Conservation (phyloP, 495 filamentous ascomycete species). For the Lindgomyces ingoldianus region DNA sequence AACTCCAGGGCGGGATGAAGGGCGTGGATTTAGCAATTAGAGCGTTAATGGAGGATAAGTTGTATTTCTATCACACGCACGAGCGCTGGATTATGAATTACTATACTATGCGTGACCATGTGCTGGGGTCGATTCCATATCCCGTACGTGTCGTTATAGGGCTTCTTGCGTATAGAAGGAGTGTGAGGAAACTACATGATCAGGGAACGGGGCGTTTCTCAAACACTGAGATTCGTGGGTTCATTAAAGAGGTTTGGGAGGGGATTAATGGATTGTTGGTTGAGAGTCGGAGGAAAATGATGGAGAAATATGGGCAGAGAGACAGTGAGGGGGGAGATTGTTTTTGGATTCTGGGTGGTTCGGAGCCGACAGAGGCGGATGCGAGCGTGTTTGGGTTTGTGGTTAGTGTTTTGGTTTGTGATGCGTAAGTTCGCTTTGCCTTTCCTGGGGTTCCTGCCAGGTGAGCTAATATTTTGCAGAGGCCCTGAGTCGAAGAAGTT, state of each 20-base stretch:
- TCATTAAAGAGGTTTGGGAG: conserved; percentile 57
- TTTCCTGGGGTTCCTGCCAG: background rate
- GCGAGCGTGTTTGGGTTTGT: conserved; percentile 60
- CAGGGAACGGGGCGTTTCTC: conserved; percentile 59
- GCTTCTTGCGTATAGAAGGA: conserved; percentile 51
- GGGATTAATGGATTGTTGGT: conserved; percentile 50
- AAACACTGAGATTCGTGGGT: conserved; percentile 50
- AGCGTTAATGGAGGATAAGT: conserved; percentile 62
- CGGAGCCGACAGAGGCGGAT: conserved; percentile 59
- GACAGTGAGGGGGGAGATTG: background rate
- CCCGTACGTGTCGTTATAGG: conserved; percentile 58
- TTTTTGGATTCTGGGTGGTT: conserved; percentile 61
- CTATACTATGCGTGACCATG: conserved; percentile 59
- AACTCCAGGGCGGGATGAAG: conserved; percentile 38
- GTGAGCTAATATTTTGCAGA: background rate
- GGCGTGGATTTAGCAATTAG: conserved; percentile 55
- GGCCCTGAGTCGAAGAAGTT: conserved; percentile 4
- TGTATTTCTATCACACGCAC: conserved; percentile 55
- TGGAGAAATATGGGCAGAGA: background rate
- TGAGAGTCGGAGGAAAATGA: conserved; percentile 43
- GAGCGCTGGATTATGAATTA: conserved; percentile 64
- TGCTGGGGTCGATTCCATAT: conserved; percentile 53
- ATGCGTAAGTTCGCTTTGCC: background rate
- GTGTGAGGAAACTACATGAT: conserved; percentile 49
- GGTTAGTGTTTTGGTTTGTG: conserved; percentile 50